phyloP scores from a whole-genome alignment of 257 asterid species.

The Przewalskia tangutica region DNA sequence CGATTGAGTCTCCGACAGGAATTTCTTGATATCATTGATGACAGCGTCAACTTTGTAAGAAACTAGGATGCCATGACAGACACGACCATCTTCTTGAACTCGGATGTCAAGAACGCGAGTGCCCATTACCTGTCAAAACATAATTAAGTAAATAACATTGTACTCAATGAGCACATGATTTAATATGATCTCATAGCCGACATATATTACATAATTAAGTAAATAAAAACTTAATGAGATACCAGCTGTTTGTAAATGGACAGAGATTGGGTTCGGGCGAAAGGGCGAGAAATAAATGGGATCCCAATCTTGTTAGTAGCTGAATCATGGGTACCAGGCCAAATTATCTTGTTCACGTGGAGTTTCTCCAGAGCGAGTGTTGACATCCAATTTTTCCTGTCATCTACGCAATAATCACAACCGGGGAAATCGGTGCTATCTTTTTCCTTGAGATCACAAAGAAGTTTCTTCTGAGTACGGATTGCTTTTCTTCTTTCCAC shows the following conservation, averaged over 20 bases:
- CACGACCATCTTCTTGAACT: constrained; percentile 59
- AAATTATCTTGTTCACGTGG: constrained; percentile 54
- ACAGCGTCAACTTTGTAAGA: constrained; percentile 54
- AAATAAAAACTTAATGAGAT: neutral
- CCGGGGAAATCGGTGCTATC: constrained; percentile 52
- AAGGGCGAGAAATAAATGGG: constrained; percentile 59
- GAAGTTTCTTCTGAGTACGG: constrained; percentile 37
- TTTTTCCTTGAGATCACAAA: constrained; percentile 31
- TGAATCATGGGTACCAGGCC: constrained; percentile 98
- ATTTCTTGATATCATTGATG: constrained; percentile 23
- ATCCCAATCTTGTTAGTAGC: constrained; percentile 81
- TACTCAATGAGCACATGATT: too few relatives aligned
- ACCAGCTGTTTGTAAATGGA: constrained; percentile 65
- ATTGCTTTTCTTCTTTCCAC: constrained; percentile 45
- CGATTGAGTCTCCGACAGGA: too few relatives aligned
- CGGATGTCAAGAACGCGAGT: constrained; percentile 58
- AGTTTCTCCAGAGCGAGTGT: constrained; percentile 40
- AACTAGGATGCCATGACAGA: constrained; percentile 73
- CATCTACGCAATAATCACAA: constrained; percentile 46
- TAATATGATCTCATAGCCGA: too few relatives aligned
- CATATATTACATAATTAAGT: too few relatives aligned
- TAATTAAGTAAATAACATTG: neutral
- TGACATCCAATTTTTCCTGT: constrained; percentile 82
- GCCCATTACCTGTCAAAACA: constrained; percentile 21
- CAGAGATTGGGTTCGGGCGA: constrained; percentile 69